Base-by-base conservation (phyloP, 2,329 filamentous ascomycete species). In the Aspergillus sp. region DNA sequence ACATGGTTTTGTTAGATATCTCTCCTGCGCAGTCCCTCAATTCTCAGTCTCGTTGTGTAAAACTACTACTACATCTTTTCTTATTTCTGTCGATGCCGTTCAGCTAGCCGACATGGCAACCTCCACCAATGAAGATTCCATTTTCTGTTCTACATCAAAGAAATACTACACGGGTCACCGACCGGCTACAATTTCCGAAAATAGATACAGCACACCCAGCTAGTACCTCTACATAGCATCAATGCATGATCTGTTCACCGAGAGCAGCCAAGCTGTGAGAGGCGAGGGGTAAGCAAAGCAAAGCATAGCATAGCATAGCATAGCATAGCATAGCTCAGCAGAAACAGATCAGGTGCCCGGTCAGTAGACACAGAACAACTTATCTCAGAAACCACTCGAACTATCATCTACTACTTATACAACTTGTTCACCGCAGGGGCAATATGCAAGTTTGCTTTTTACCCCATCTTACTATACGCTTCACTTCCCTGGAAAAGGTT, bases 11-110 rank as follows among this genome's bases (percentile, higher is more conserved):
- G 49, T 63, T 67, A 53, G 63, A 67, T 66, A 55, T 65, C 57
- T 65, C 57, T 59, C 57, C 62, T 57, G 54, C 61, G 48, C 57
- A 59, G 59, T 64, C 57, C 62, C 57, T 64, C 62, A 57, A 61
- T 66, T 62, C 54, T 59, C 62, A 63, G 63, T 66, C 57, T 62
- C 60, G 58, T 63, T 67, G 66, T 72, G 70, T 72, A 71, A 68
- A 67, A 70, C 66, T 70, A 71, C 66, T 70, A 71, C 61, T 61
- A 56, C 61, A 57, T 62, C 57, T 64, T 65, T 67, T 65, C 32
- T 36, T 36, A 36, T 36, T 36, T 36, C 32, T 15, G 32, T 36
- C 58, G 59, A 67, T 60, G 60, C 56, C 62, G 48, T 64, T 64
- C 57, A 65, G 64, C 66, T 66, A 67, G 65, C 66, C 60, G 42